phyloP scores from a whole-genome alignment of 495 filamentous ascomycete species.

The Talaromyces wortmannii region DNA sequence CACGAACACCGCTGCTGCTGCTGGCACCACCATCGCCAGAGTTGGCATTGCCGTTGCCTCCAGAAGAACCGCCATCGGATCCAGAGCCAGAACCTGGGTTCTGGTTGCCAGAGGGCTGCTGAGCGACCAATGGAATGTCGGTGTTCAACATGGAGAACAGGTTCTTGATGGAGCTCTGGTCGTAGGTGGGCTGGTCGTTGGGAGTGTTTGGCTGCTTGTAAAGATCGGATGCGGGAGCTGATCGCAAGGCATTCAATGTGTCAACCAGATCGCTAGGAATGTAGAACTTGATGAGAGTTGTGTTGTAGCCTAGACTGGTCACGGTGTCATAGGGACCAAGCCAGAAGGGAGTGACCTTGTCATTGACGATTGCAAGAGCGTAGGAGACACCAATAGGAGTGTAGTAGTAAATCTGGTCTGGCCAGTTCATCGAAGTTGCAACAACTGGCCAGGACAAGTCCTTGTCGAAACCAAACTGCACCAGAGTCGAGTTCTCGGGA shows the following conservation, averaged over 20 bases:
- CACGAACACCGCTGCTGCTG: slow-evolving; percentile 50
- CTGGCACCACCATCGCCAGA: slow-evolving; percentile 36
- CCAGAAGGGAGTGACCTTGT: slow-evolving; percentile 58
- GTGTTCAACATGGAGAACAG: slow-evolving; percentile 80
- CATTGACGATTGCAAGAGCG: slow-evolving; percentile 44
- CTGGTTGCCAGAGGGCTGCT: slow-evolving; percentile 16
- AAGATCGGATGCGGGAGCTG: slow-evolving; percentile 59
- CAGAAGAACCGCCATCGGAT: slow-evolving; percentile 4
- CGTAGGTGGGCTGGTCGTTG: slow-evolving; percentile 14
- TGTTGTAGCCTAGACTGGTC: slow-evolving; percentile 64
- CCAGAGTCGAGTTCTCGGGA: slow-evolving; percentile 58
- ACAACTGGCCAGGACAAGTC: slow-evolving; percentile 80
- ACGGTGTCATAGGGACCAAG: slow-evolving; percentile 76
- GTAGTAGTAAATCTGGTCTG: slow-evolving; percentile 80
- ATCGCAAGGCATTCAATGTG: slow-evolving; percentile 55
- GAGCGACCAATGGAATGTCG: slow-evolving; percentile 64
- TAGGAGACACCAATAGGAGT: slow-evolving; percentile 70
- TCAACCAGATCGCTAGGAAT: slow-evolving; percentile 62
- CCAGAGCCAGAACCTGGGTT: slow-evolving; percentile 5
- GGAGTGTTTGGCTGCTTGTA: slow-evolving; percentile 54
- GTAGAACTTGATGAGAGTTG: slow-evolving; percentile 70
- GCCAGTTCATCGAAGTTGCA: slow-evolving; percentile 56
- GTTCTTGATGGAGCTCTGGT: slow-evolving; percentile 42
- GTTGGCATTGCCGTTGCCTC: slow-evolving; percentile 28
- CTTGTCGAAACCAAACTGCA: slow-evolving; percentile 81